Evolutionary conservation across 192 early-diverging fungal species (phyloP), one percentile per base, ranked within the genome.

Genomic region (Backusella australiensis): DNA sequence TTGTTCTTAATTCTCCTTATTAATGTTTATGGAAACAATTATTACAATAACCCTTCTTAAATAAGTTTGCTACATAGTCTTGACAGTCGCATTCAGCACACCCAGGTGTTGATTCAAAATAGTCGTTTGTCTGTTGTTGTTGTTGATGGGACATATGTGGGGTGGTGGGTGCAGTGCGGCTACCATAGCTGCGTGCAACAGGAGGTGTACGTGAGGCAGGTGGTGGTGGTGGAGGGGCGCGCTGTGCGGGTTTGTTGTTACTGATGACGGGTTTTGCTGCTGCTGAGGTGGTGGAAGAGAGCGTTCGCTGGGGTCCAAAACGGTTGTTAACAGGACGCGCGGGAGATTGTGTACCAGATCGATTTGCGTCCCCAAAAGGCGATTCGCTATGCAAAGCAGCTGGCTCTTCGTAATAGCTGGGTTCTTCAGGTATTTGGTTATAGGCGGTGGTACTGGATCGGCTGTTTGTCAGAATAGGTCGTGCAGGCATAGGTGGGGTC

Each of bases 1-100:
- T 59, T 59, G 21, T 53, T 53, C 6, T 53, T 26, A 23, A n/a
- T 36, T 36, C 36, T 38, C 35, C 15, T 63, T 56, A 44, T 74
- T 49, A 75, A 65, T 75, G 74, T 41, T 75, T 75, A 41, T 75
- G 74, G 74, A 75, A 75, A 23, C 74, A 75, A 34, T 75, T 75
- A 42, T 75, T 75, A 65, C 74, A 75, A 0, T 75, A 65, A 19
- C 74, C 74, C 32, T 67, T 65, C 34, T 75, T 75, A 44, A 75
- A 75, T 46, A 75, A 9, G 32, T 75, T 75, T 6, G 74, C 74
- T 49, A 36, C 67, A 49, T 67, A 75, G 23, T 75, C 74, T 46
- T 66, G 26, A 75, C 74, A 75, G 4, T 65, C 74, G 42, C 74
- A 75, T 34, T 75, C 74, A 41, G 29, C 19, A 71, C 70, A 71